These are phyloP conservation scores for Sporothrix sp. DNA, from an alignment of 2,329 filamentous ascomycete genomes.

Conservation along the genomic window DNA sequence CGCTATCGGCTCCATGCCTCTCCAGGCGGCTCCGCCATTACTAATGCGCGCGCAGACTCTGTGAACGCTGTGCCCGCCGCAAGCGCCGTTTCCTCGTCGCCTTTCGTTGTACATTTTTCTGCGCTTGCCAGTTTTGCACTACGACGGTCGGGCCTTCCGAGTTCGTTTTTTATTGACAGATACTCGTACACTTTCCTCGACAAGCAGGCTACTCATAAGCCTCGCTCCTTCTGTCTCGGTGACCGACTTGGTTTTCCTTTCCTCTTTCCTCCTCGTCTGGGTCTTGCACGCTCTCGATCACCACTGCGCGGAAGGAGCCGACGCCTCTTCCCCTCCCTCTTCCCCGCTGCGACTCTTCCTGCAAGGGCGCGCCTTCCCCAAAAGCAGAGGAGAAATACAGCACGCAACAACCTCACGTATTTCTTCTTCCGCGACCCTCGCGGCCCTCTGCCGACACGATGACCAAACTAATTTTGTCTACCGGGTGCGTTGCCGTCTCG, in stretches of 20 bases:
- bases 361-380: no score
- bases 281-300: background rate
- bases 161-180: no score
- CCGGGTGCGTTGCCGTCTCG: conserved; percentile 3
- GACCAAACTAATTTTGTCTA: conserved; percentile 13
- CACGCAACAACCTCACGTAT: background rate
- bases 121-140: background rate
- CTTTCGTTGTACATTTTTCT: background rate
- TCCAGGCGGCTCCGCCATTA: conserved; percentile 5
- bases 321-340: background rate
- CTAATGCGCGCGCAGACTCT: conserved; percentile 3
- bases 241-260: background rate
- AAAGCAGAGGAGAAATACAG: no score
- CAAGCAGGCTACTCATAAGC: no score
- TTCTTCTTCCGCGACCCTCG: background rate
- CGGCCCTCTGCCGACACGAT: conserved; percentile 4
- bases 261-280: no score
- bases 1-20: conserved; percentile 6
- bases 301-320: background rate
- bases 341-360: background rate
- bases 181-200: no score
- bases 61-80: conserved; percentile 2
- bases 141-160: no score
- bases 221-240: no score
- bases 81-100: background rate